phyloP scores from a whole-genome alignment of 208 protist species.

The Entamoeba histolytica region DNA sequence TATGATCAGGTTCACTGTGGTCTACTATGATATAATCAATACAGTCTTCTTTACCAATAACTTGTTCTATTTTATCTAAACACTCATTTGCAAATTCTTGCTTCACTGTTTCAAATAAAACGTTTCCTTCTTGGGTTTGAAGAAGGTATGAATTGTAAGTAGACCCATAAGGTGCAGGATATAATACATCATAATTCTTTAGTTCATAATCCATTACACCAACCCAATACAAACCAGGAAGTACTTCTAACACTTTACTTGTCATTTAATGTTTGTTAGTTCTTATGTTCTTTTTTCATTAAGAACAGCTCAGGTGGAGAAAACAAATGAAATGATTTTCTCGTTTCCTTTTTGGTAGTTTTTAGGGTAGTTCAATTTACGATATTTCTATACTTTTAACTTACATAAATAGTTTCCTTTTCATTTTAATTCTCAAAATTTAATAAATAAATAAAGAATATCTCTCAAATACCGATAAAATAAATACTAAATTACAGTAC shows the following conservation, averaged over 20 bases:
- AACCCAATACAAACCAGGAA: constrained; percentile 1
- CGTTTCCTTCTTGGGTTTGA: background rate
- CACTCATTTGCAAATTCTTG: background rate
- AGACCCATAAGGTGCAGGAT: constrained; percentile 7
- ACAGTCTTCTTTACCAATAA: background rate
- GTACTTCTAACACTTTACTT: background rate
- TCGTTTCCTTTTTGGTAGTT: too few relatives aligned
- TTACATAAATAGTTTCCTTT: too few relatives aligned
- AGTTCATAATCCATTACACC: constrained; percentile 8
- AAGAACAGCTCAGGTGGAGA: too few relatives aligned
- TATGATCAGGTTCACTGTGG: constrained; percentile 20
- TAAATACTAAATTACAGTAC: too few relatives aligned
- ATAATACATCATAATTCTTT: constrained; percentile 13
- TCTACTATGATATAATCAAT: constrained; percentile 2
- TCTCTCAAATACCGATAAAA: too few relatives aligned
- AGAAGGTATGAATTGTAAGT: constrained; percentile 17
- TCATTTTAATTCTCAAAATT: too few relatives aligned
- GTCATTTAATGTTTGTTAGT: too few relatives aligned
- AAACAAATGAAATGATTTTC: too few relatives aligned
- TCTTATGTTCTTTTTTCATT: too few relatives aligned
- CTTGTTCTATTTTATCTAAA: background rate
- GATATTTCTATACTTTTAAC: too few relatives aligned
- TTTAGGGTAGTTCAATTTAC: too few relatives aligned
- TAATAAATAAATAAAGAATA: too few relatives aligned
- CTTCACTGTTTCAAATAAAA: constrained; percentile 9